Conservation (phyloP, 495 filamentous ascomycete species). For the Hypoxylon lienhwacheense region DNA sequence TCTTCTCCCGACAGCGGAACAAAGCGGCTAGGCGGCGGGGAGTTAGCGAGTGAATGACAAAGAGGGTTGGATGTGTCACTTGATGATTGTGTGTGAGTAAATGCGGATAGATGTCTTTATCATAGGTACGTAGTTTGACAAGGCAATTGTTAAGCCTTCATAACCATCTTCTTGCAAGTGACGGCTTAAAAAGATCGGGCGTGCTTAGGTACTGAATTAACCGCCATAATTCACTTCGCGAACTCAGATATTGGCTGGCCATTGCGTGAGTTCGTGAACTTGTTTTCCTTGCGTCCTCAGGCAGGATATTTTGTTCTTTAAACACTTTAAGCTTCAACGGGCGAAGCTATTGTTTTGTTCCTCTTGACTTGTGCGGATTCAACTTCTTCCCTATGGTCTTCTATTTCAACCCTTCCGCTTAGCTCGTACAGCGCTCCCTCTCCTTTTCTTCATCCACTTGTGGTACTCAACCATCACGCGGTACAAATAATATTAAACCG, state of each 20-base stretch:
- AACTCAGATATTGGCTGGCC: constrained; percentile 14
- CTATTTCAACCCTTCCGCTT: background rate
- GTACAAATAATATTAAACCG: background rate
- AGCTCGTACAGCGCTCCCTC: constrained; percentile 2
- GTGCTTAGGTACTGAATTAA: constrained; percentile 5
- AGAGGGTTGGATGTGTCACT: constrained; percentile 25
- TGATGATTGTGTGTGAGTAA: constrained; percentile 17
- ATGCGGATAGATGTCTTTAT: constrained; percentile 23
- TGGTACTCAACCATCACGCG: background rate
- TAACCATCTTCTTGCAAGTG: constrained; percentile 1
- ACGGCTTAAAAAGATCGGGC: constrained; percentile 10
- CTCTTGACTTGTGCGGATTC: background rate
- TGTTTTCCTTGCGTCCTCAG: constrained; percentile 2
- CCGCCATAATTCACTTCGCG: constrained; percentile 5
- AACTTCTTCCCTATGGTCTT: background rate
- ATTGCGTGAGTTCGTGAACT: constrained; percentile 12
- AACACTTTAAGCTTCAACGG: constrained; percentile 10
- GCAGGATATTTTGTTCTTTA: constrained; percentile 9
- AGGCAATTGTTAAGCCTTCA: constrained; percentile 17
- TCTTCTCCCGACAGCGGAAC: constrained; percentile 18
- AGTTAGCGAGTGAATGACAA: constrained; percentile 13
- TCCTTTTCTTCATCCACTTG: constrained; percentile 10
- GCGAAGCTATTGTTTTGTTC: constrained; percentile 1
- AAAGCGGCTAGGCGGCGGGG: constrained; percentile 23
- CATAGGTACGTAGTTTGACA: constrained; percentile 26